Evolutionary conservation across 139 green algal genomes (phyloP).

Genomic region (Chlamydomonas sp.): DNA sequence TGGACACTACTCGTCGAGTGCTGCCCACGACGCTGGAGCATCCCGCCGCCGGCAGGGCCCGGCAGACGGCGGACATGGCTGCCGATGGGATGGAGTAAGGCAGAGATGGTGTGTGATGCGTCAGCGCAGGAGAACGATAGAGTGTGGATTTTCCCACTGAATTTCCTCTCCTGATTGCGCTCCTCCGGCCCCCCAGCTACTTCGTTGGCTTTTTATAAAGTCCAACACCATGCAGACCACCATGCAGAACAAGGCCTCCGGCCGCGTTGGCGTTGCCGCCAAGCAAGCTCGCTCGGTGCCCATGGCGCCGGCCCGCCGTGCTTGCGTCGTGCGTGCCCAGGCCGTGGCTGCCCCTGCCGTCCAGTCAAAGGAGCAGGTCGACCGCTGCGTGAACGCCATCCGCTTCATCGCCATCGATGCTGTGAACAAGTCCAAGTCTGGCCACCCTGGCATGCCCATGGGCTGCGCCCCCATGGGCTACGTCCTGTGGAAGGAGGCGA

Average conservation of each 20-base stretch:
- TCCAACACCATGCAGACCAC: constrained; percentile 29
- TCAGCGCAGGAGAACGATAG: too few species aligned
- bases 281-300: too few species aligned
- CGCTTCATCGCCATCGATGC: constrained; percentile 84
- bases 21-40: too few species aligned
- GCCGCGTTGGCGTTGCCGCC: neutral
- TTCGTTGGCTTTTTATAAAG: neutral
- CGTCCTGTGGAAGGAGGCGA: constrained; percentile 91
- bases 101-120: too few species aligned
- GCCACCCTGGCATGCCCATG: constrained; percentile 95
- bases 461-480: constrained; percentile 95
- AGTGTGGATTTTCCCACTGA: too few species aligned
- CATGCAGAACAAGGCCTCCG: constrained; percentile 21
- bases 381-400: constrained; percentile 74
- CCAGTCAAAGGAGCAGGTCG: constrained; percentile 30
- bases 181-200: neutral
- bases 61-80: too few species aligned
- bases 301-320: neutral
- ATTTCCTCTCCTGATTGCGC: too few species aligned
- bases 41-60: too few species aligned
- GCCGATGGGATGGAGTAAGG: too few species aligned
- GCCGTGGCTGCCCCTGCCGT: constrained; percentile 13
- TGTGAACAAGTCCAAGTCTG: constrained; percentile 81
- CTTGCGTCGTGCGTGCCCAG: constrained; percentile 7
- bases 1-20: too few species aligned